phyloP scores from a whole-genome alignment of 2,329 filamentous ascomycete species.

The Alternaria angustiovoidea region DNA sequence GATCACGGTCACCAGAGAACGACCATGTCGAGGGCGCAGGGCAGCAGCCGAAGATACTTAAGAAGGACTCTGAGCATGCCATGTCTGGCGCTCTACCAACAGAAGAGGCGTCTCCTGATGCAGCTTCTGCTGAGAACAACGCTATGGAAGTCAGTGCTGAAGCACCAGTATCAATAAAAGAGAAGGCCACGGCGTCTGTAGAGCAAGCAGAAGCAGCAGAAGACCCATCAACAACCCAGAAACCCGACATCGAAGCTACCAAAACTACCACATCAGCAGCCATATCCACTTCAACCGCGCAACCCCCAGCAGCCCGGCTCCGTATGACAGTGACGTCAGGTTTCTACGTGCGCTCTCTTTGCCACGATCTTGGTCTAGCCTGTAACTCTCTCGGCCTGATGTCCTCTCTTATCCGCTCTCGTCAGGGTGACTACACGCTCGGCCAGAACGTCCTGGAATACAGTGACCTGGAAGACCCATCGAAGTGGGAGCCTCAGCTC shows the following conservation, averaged over 20 bases:
- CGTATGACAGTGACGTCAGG: constrained; percentile 93
- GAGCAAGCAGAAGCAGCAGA: background rate
- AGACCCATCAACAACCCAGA: background rate
- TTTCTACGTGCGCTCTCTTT: constrained; percentile 94
- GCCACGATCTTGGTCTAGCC: constrained; percentile 87
- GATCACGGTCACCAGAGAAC: constrained; percentile 28
- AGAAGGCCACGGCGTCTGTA: background rate
- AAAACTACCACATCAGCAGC: background rate
- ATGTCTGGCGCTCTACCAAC: constrained; percentile 46
- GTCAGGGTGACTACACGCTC: constrained; percentile 82
- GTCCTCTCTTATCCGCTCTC: constrained; percentile 80
- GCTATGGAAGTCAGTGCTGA: background rate
- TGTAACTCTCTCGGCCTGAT: constrained; percentile 85
- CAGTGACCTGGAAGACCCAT: constrained; percentile 75
- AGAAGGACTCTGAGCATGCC: constrained; percentile 39
- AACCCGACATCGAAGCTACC: background rate
- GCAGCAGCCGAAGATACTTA: constrained; percentile 33
- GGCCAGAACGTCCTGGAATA: constrained; percentile 79
- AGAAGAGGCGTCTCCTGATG: constrained; percentile 11
- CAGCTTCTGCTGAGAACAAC: background rate
- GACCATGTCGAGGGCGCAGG: constrained; percentile 23
- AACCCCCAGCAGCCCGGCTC: constrained; percentile 76
- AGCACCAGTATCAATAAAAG: constrained; percentile 3
- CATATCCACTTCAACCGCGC: constrained; percentile 7
- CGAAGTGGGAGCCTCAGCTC: constrained; percentile 82